Base-by-base conservation (phyloP, 768 basidiomycete genomes). In the Agaricus subrufescens region DNA sequence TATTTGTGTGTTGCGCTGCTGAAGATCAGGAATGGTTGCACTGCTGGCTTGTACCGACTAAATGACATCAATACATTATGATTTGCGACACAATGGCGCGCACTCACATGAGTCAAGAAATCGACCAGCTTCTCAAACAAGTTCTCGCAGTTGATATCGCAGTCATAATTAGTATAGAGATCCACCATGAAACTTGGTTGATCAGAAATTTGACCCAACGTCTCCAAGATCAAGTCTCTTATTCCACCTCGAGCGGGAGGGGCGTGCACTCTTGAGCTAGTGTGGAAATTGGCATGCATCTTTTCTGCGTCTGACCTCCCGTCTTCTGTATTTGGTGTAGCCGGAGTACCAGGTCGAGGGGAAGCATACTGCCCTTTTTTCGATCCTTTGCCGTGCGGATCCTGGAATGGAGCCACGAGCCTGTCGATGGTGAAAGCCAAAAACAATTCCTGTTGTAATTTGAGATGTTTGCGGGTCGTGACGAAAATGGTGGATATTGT, bases 141-240 rank as follows among this genome's bases (percentile, higher is more conserved):
- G 68, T 98, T 96, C 73, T 98, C 97, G 68, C 92, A 94, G 65
- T 98, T 96, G 61, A 89, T 85, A 65, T 97, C 94, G 65, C 94
- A 98, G 67, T 99, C 97, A 69, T 98, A 99, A 69, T 98, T 99
- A 53, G 85, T 80, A 74, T 93, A 99, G 12, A 97, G 75, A 64
- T 98, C 94, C 46, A 96, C 91, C 89, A 97, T 93, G 74, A 96
- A 95, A 66, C 87, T 91, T 2, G 91, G 84, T 63, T 89, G 85
- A 2, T 88, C 78, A 14, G 91, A 87, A 44, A 95, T 82, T 52
- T 91, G 87, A 52, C 81, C 81, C 26, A 98, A 73, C 4, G 89
- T 89, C 69, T 98, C 96, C 57, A 99, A 74, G 64, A 98, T 85
- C 54, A 98, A 73, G 65, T 96, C 91, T 25, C 94, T 83, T 8